Evolutionary conservation across 768 basidiomycete genomes (phyloP), one percentile per base, ranked within the genome.

Genomic region (Lentinula aciculospora): DNA sequence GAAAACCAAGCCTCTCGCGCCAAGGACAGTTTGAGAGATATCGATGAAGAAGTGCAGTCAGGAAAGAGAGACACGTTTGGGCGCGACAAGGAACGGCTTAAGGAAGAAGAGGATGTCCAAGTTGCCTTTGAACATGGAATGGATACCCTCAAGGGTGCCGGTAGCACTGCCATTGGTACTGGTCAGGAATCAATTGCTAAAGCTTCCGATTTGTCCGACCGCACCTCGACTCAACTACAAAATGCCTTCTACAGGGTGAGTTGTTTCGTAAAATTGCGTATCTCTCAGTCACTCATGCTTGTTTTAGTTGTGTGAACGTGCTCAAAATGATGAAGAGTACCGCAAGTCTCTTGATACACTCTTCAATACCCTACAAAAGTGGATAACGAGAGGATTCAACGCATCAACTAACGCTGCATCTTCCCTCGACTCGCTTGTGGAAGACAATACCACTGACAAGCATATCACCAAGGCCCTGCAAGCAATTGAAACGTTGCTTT

Each of bases 81-180:
- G 0, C 69, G 84, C 42, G 79, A 78, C 62, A 76, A 76, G 67
- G 66, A 78, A 62, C 70, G 78, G 0, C 64, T 79, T 0, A 76
- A 85, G 59, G 73, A 79, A 54, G 75, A 80, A 56, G 66, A 67
- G 49, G 84, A 87, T 29, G 58, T 74, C 3, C 80, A 80, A 64
- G 76, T 75, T 6, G 73, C 76, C 27, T 90, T 85, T 65, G 84
- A 88, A 69, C 80, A 81, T 61, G 77, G 83, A 0, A 85, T 89
- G 81, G 88, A 88, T 29, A 78, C 77, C 0, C 72, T 81, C 9
- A 89, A 86, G 66, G 76, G 71, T 10, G 74, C 72, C 0, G 88
- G 88, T 7, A 80, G 78, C 0, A 72, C 72, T 31, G 78, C 76
- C 7, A 89, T 89, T 27, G 84, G 81, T 3, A 73, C 72, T 0